A percentile compares a stretch with the other conserved stretches of the same genome.
Conservation (phyloP, 352 stramenopile species). For the Globisporangium splendens region DNA sequence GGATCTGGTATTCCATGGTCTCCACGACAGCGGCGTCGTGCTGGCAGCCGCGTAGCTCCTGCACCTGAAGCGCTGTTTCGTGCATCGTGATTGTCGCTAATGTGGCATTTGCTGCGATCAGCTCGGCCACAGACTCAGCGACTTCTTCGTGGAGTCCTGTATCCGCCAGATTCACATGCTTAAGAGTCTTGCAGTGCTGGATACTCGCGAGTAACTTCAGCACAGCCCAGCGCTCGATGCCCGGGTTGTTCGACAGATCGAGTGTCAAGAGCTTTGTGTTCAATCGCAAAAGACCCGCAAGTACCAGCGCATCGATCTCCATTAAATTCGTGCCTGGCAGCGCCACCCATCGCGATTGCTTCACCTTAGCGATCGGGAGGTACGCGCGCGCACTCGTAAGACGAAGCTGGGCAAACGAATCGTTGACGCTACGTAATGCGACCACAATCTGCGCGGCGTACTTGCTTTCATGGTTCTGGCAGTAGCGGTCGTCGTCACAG, state of each 20-base stretch:
- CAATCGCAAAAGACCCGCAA: constrained; percentile 50
- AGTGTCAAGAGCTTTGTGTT: constrained; percentile 56
- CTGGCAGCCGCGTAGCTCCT: constrained; percentile 49
- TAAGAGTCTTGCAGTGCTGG: constrained; percentile 43
- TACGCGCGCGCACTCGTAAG: constrained; percentile 39
- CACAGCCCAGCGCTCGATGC: constrained; percentile 46
- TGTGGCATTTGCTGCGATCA: constrained; percentile 55
- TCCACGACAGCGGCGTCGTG: constrained; percentile 17
- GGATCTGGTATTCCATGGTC: constrained; percentile 25
- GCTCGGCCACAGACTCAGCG: constrained; percentile 52
- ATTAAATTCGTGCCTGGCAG: constrained; percentile 31
- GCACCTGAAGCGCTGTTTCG: constrained; percentile 29
- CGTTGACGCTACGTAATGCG: constrained; percentile 47
- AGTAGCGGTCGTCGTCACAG: constrained; percentile 42
- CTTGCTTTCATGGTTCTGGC: constrained; percentile 54
- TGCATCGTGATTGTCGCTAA: constrained; percentile 64
- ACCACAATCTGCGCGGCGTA: constrained; percentile 42
- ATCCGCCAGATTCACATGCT: constrained; percentile 47
- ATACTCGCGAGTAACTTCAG: constrained; percentile 57
- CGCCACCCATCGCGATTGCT: constrained; percentile 55
- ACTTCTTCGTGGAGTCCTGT: constrained; percentile 58
- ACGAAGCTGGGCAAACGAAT: constrained; percentile 36
- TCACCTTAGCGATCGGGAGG: constrained; percentile 59
- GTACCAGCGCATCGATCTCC: constrained; percentile 61
- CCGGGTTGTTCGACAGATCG: constrained; percentile 59